A percentile compares a stretch with the other conserved stretches of the same genome.
phyloP scores from a whole-genome alignment of 106 monocot genomes.

The Phalaenopsis aphrodite region DNA sequence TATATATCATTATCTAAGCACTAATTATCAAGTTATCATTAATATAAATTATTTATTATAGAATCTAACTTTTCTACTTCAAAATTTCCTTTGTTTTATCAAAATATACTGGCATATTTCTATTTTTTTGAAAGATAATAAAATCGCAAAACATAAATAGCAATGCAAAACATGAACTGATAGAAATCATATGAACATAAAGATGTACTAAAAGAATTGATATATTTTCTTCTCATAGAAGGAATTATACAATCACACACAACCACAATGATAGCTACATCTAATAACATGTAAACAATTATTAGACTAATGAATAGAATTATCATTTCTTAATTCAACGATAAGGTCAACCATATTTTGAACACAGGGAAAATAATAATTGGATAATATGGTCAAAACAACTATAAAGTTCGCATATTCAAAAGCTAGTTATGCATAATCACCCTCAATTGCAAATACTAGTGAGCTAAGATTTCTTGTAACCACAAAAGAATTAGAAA shows the following conservation, averaged over 20 bases:
- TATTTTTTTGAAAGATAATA: not conserved
- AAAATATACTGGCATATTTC: not conserved
- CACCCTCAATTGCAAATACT: not conserved
- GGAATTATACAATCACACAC: not conserved
- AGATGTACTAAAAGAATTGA: not conserved
- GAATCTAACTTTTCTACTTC: not conserved
- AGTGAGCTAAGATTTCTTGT: not conserved
- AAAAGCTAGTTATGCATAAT: not conserved
- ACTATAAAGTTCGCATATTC: not conserved
- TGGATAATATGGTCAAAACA: not conserved
- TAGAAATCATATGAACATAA: not conserved
- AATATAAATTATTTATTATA: not conserved
- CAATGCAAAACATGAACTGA: not conserved
- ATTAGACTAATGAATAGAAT: not conserved
- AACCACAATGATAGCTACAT: not conserved
- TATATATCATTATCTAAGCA: not conserved
- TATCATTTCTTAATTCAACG: not conserved
- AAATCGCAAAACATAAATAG: not conserved
- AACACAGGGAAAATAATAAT: not conserved
- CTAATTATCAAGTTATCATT: not conserved
- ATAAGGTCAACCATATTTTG: not conserved
- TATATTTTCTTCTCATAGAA: not conserved
- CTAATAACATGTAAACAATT: not conserved
- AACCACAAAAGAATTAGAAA: not conserved
- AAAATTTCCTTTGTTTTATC: not conserved